Percentiles rank a stretch among this genome's conserved stretches.
These are phyloP conservation scores for Tetraselmis striata DNA, from an alignment of 139 green algal species.

Conservation along the genomic window DNA sequence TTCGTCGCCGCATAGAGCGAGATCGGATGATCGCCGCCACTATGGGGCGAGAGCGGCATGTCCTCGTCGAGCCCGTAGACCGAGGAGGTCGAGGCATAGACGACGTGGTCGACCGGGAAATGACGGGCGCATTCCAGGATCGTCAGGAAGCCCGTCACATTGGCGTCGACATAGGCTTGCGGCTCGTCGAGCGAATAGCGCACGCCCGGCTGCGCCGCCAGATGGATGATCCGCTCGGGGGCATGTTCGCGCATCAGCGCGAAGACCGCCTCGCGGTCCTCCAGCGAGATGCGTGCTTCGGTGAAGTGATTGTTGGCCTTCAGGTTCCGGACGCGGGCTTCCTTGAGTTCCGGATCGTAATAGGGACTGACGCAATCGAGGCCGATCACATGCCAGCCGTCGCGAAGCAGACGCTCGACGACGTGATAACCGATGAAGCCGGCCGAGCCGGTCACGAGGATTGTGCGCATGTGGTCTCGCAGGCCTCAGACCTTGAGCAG, in stretches of 20 bases:
- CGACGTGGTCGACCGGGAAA: slow-evolving; percentile 38
- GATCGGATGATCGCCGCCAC: slow-evolving; percentile 43
- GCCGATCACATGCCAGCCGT: too few relatives aligned
- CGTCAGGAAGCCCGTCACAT: slow-evolving; percentile 57
- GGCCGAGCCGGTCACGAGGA: slow-evolving; percentile 49
- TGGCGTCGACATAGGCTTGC: slow-evolving; percentile 58
- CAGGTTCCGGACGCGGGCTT: too few relatives aligned
- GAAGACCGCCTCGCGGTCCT: too few relatives aligned
- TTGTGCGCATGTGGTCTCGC: slow-evolving; percentile 4
- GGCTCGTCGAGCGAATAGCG: slow-evolving; percentile 65
- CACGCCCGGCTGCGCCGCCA: slow-evolving; percentile 54
- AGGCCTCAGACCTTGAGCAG: too few relatives aligned
- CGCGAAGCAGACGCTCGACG: too few relatives aligned
- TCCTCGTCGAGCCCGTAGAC: slow-evolving; percentile 71
- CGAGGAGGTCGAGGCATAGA: slow-evolving; percentile 62
- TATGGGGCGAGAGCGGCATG: slow-evolving; percentile 19
- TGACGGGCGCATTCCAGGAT: slow-evolving; percentile 59
- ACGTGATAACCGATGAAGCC: slow-evolving; percentile 76
- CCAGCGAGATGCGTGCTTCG: too few relatives aligned
- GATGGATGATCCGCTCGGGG: slow-evolving; percentile 71
- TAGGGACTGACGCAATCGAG: too few relatives aligned
- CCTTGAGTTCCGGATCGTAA: too few relatives aligned
- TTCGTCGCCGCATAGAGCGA: slow-evolving; percentile 79
- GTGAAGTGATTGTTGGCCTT: too few relatives aligned
- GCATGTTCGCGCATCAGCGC: too few relatives aligned